These are phyloP conservation scores for Daldinia vernicosa DNA, from an alignment of 495 filamentous ascomycete genomes.

Conservation along the genomic window DNA sequence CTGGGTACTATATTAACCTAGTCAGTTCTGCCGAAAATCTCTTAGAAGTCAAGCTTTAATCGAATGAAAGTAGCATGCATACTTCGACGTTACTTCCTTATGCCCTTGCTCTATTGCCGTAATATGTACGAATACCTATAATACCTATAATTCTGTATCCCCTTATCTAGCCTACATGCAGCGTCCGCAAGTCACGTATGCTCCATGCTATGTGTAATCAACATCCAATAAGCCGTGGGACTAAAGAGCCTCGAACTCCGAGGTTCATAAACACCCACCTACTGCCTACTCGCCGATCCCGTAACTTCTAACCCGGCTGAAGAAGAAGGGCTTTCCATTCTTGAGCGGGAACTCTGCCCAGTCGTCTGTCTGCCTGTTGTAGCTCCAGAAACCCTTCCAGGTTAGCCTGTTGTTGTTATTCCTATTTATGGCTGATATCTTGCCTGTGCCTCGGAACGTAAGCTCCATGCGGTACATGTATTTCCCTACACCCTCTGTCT, in stretches of 20 bases:
- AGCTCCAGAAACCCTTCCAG: conserved; percentile 94
- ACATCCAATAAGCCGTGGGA: background rate
- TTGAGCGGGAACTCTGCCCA: conserved; percentile 85
- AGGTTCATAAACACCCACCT: conserved; percentile 1
- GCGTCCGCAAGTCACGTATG: background rate
- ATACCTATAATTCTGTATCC: background rate
- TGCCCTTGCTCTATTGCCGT: background rate
- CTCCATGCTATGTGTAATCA: background rate
- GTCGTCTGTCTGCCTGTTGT: conserved; percentile 87
- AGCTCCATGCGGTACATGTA: conserved; percentile 86
- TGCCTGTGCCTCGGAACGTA: conserved; percentile 64
- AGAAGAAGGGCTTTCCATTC: conserved; percentile 87
- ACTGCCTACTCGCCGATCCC: conserved; percentile 52
- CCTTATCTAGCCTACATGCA: background rate
- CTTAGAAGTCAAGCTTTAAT: background rate
- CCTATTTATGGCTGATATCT: conserved; percentile 44
- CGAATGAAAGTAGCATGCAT: background rate
- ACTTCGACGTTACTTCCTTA: background rate
- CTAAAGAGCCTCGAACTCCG: background rate
- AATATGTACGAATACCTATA: background rate
- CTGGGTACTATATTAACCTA: background rate
- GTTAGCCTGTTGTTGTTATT: conserved; percentile 89
- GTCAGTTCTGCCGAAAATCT: background rate
- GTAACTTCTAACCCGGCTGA: conserved; percentile 83
- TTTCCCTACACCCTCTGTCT: conserved; percentile 82